Percentiles rank a stretch among this genome's conserved stretches.
Evolutionary conservation across 306 rosid genomes (phyloP).

Genomic region (Prunus salicina): DNA sequence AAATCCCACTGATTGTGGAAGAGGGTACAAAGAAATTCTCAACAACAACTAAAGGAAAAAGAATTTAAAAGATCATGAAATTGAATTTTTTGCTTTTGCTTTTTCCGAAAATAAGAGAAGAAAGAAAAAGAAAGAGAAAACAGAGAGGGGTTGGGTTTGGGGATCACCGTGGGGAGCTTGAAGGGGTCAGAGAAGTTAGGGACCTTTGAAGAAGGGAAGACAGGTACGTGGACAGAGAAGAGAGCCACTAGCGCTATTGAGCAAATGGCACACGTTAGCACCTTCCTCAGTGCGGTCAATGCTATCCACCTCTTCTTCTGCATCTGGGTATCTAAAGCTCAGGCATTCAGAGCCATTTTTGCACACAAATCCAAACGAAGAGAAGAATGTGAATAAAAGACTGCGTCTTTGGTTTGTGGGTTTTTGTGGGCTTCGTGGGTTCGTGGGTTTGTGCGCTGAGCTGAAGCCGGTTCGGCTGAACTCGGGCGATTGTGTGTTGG

Average conservation of each 20-base stretch:
- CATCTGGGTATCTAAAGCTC: slow-evolving; percentile 36
- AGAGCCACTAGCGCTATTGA: slow-evolving; percentile 49
- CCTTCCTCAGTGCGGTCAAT: slow-evolving; percentile 50
- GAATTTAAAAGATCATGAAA: neutral
- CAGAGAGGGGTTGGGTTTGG: neutral
- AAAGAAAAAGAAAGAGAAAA: neutral
- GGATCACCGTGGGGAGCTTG: slow-evolving; percentile 63
- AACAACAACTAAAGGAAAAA: neutral
- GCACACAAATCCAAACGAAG: neutral
- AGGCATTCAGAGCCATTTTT: neutral
- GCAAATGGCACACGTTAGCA: slow-evolving; percentile 59
- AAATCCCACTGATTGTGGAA: neutral
- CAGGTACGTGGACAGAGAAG: slow-evolving; percentile 57
- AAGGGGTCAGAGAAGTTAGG: slow-evolving; percentile 53
- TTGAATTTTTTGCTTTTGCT: neutral
- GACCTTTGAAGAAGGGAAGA: slow-evolving; percentile 56
- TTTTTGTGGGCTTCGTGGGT: neutral
- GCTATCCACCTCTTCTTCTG: slow-evolving; percentile 55
- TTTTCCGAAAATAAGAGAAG: neutral
- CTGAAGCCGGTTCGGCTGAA: neutral
- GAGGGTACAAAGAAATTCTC: neutral
- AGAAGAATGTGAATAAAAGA: slow-evolving; percentile 1
- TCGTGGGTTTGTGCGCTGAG: neutral
- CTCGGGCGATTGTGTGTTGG: neutral
- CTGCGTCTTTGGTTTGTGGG: neutral